Percentiles rank a stretch among this genome's conserved stretches.
Evolutionary conservation across 306 rosid species (phyloP).

Genomic region (Corylus heterophylla): DNA sequence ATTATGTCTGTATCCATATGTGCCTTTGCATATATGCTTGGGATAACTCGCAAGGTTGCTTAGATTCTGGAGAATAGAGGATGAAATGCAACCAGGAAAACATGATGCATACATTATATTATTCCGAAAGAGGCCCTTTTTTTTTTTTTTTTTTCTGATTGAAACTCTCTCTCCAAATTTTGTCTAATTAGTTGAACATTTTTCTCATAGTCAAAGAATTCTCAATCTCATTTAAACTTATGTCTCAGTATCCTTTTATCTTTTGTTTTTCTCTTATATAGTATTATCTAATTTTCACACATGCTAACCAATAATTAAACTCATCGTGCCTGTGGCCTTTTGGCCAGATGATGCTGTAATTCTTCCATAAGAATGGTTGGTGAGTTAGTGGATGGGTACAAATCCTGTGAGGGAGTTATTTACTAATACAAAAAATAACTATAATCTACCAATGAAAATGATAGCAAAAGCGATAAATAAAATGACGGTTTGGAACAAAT

Average conservation of each 20-base stretch:
- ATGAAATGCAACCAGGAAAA: not conserved
- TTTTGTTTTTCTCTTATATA: not conserved
- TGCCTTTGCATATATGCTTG: not conserved
- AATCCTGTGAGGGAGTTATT: not conserved
- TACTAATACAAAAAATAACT: not conserved
- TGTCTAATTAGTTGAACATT: too few species aligned
- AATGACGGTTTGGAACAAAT: not conserved
- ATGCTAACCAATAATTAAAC: too few species aligned
- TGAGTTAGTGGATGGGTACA: not conserved
- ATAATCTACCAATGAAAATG: not conserved
- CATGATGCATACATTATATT: not conserved
- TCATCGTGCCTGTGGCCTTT: not conserved
- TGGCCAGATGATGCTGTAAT: not conserved
- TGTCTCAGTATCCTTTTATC: not conserved
- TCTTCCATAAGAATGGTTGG: not conserved
- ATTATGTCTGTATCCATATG: not conserved
- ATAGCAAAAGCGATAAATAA: not conserved
- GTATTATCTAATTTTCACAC: not conserved
- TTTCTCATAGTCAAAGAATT: too few species aligned
- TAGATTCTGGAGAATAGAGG: not conserved
- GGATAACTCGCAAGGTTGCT: not conserved
- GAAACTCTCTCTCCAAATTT: not conserved
- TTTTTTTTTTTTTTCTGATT: not conserved
- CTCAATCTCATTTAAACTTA: not conserved
- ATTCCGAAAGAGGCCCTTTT: not conserved